phyloP scores from a whole-genome alignment of 176 grass and related monocot species.

The Paspalum notatum region DNA sequence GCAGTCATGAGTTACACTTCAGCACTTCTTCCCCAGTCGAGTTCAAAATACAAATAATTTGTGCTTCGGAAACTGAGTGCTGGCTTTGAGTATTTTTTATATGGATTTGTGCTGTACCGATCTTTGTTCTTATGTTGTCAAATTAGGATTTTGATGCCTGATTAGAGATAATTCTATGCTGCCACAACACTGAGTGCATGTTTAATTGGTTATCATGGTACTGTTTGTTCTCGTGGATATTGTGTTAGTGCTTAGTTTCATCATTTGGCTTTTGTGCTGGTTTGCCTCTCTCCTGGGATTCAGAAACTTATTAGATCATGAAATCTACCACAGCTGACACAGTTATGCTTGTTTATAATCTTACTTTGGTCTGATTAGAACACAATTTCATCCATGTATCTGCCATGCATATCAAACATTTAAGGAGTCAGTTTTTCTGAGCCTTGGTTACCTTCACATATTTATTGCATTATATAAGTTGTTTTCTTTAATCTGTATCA shows the following conservation, averaged over 20 bases:
- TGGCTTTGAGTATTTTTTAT: neutral
- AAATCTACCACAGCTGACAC: neutral
- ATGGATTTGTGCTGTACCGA: neutral
- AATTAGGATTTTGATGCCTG: neutral
- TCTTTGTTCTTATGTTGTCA: neutral
- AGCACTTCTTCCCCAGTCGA: neutral
- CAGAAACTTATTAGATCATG: conserved; percentile 4
- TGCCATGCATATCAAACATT: conserved; percentile 1
- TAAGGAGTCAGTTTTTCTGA: conserved; percentile 4
- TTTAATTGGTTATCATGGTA: neutral
- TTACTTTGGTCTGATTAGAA: neutral
- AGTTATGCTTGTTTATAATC: neutral
- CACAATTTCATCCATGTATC: neutral
- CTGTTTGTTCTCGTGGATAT: neutral
- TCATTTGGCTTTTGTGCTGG: neutral
- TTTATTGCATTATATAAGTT: neutral
- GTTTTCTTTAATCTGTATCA: conserved; percentile 1
- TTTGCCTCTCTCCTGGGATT: neutral
- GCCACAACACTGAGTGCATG: neutral
- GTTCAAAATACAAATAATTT: conserved; percentile 24
- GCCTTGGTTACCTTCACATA: neutral
- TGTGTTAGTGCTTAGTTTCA: neutral
- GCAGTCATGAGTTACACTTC: neutral
- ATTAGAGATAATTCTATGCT: neutral
- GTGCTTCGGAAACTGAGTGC: neutral